phyloP scores from a whole-genome alignment of 345 rosid genomes.

The Nasturtium officinale region DNA sequence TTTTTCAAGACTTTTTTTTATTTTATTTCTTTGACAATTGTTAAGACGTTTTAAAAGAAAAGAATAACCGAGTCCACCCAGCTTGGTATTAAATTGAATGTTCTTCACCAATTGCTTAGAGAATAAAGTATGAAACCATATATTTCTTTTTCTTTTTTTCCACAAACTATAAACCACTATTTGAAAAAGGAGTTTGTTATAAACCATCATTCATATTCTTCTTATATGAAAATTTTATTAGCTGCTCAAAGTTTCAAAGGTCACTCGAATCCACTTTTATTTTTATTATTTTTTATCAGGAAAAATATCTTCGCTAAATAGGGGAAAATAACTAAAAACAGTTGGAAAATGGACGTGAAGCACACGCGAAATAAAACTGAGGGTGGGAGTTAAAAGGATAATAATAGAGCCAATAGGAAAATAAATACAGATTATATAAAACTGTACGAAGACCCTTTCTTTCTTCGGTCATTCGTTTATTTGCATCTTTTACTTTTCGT shows the following conservation, averaged over 20 bases:
- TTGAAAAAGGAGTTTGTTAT: no score
- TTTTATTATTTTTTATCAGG: neutral
- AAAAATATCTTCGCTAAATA: neutral
- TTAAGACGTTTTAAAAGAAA: no score
- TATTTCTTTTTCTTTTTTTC: no score
- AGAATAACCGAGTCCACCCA: no score
- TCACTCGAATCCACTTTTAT: neutral
- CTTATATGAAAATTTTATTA: neutral
- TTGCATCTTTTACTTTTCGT: slow-evolving; percentile 19
- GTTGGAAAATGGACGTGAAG: neutral
- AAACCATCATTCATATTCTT: neutral
- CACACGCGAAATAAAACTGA: neutral
- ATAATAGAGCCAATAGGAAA: slow-evolving; percentile 25
- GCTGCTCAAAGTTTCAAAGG: slow-evolving; percentile 15
- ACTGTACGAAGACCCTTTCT: slow-evolving; percentile 26
- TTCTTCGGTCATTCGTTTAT: slow-evolving; percentile 28
- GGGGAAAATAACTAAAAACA: neutral
- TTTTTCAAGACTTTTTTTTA: no score
- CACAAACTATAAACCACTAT: no score
- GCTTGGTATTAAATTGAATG: no score
- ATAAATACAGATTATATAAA: no score
- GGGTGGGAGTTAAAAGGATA: neutral
- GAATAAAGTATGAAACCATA: no score
- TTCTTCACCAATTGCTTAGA: no score
- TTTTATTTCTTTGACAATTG: no score